Evolutionary conservation across 371 early-diverging fungal genomes (phyloP).

Genomic region (Mortierella sp.): DNA sequence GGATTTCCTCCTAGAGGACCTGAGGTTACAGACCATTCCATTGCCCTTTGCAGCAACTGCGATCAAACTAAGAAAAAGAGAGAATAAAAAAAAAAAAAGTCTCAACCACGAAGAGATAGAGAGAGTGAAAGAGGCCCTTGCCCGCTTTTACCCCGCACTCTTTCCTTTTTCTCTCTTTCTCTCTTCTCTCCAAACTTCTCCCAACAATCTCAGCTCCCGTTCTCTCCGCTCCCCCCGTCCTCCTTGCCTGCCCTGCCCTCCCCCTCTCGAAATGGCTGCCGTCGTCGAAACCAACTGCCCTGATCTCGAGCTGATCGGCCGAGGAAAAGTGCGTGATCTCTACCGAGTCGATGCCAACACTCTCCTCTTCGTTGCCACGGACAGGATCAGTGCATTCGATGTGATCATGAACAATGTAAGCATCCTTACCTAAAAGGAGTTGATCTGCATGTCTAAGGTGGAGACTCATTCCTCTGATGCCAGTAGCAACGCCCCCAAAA

Average conservation of each 20-base stretch:
- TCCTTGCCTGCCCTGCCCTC: background rate
- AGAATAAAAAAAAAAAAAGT: too few relatives aligned
- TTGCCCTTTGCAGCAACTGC: too few relatives aligned
- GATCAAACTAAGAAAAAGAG: too few relatives aligned
- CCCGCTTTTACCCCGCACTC: slow-evolving; percentile 17
- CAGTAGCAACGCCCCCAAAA: too few relatives aligned
- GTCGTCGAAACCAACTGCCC: slow-evolving; percentile 81
- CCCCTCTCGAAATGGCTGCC: slow-evolving; percentile 33
- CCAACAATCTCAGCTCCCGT: background rate
- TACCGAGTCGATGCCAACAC: slow-evolving; percentile 90
- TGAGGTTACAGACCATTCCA: too few relatives aligned
- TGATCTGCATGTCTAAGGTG: too few relatives aligned
- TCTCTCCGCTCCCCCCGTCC: slow-evolving; percentile 4
- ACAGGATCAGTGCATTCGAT: slow-evolving; percentile 97
- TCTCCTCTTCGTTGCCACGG: slow-evolving; percentile 96
- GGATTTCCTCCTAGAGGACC: too few relatives aligned
- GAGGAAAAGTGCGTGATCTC: slow-evolving; percentile 97
- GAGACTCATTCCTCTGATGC: background rate
- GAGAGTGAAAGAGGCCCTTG: too few relatives aligned
- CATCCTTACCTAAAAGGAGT: background rate
- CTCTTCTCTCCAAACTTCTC: background rate
- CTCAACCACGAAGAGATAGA: too few relatives aligned
- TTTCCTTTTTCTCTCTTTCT: slow-evolving; percentile 7
- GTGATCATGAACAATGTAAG: slow-evolving; percentile 97
- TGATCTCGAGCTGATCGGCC: slow-evolving; percentile 90